These are phyloP conservation scores for Fusarium algeriense DNA, from an alignment of 2,329 filamentous ascomycete species.

Conservation along the genomic window DNA sequence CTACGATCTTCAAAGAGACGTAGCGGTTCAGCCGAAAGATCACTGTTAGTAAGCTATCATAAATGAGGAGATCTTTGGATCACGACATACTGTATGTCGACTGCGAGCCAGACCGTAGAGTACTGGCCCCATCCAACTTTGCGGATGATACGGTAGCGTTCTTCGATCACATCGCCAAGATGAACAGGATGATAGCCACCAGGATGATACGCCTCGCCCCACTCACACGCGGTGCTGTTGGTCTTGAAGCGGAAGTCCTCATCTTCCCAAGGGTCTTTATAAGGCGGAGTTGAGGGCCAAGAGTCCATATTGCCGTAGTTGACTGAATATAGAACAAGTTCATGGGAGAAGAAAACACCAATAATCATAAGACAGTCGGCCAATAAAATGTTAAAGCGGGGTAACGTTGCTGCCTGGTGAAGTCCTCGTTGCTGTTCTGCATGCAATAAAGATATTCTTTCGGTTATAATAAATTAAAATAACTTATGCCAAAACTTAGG, in stretches of 20 bases:
- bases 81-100: neutral
- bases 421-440: too few relatives aligned
- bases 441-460: too few relatives aligned
- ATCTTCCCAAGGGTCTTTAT: neutral
- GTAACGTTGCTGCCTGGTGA: too few relatives aligned
- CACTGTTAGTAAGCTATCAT: rapidly evolving
- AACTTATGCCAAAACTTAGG: too few relatives aligned
- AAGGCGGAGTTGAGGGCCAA: neutral
- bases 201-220: neutral
- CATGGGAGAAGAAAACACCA: too few relatives aligned
- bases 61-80: rapidly evolving
- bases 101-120: neutral
- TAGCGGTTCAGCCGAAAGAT: rapidly evolving
- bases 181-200: neutral
- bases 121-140: neutral
- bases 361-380: too few relatives aligned
- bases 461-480: too few relatives aligned
- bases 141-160: neutral
- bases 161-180: neutral
- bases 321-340: too few relatives aligned
- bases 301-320: neutral
- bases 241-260: neutral
- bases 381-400: too few relatives aligned
- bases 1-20: neutral
- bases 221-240: neutral